phyloP scores from a whole-genome alignment of 2,329 filamentous ascomycete genomes.

The Geoglossum cookeanum region DNA sequence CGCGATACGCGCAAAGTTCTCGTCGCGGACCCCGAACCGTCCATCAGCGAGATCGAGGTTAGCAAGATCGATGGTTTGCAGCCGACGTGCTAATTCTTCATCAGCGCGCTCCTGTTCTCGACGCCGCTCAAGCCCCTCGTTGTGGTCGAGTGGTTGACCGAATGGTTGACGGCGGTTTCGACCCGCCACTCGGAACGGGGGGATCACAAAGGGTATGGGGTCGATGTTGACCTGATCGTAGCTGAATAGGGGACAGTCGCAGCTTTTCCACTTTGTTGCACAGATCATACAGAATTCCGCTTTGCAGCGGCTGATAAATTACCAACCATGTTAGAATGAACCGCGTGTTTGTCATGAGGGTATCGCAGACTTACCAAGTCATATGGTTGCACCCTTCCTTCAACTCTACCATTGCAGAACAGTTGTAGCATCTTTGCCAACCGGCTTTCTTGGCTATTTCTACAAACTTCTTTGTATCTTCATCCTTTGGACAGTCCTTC shows the following conservation, averaged over 20 bases:
- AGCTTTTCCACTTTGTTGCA: slow-evolving; percentile 63
- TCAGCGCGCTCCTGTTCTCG: slow-evolving; percentile 27
- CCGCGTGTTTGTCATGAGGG: not conserved
- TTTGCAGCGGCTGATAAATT: slow-evolving; percentile 42
- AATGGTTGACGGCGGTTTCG: slow-evolving; percentile 8
- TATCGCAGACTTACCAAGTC: slow-evolving; percentile 43
- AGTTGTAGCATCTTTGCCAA: slow-evolving; percentile 60
- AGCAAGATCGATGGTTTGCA: slow-evolving; percentile 26
- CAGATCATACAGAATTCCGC: slow-evolving; percentile 82
- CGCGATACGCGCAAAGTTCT: not conserved
- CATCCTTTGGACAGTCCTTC: slow-evolving; percentile 51
- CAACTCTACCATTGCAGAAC: slow-evolving; percentile 54
- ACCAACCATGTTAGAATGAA: slow-evolving; percentile 12
- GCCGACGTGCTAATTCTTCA: slow-evolving; percentile 30
- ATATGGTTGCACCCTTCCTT: slow-evolving; percentile 78
- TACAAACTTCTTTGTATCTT: slow-evolving; percentile 43
- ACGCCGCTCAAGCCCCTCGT: slow-evolving; percentile 20
- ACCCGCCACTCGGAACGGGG: slow-evolving; percentile 20
- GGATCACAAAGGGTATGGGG: not conserved
- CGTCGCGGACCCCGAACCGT: not conserved
- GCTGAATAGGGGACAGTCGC: slow-evolving; percentile 67
- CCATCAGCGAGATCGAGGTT: slow-evolving; percentile 17
- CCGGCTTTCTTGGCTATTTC: slow-evolving; percentile 46
- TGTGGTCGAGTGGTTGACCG: slow-evolving; percentile 12
- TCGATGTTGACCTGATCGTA: slow-evolving; percentile 24